A percentile compares a stretch with the other conserved stretches of the same genome.
These are phyloP conservation scores for Olyra latifolia DNA, from an alignment of 176 grass and related monocot genomes.

Conservation along the genomic window DNA sequence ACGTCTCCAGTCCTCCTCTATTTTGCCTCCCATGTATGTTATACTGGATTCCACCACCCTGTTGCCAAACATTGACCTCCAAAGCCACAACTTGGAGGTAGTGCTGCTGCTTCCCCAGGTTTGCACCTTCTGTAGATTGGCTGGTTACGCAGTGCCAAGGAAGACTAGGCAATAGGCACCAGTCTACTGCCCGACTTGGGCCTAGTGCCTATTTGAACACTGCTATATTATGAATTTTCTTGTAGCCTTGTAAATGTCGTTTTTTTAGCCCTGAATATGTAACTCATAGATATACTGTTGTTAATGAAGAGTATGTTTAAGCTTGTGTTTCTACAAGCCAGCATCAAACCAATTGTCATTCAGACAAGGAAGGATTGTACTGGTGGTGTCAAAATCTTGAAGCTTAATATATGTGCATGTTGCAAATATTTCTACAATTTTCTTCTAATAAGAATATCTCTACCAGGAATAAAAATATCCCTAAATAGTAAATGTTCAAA, in stretches of 20 bases:
- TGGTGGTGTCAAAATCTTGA: neutral
- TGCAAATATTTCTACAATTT: slow-evolving; percentile 1
- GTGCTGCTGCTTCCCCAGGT: too few species aligned
- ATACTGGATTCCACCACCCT: too few species aligned
- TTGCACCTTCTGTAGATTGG: too few species aligned
- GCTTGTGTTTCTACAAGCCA: neutral
- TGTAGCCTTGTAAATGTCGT: neutral
- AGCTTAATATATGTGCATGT: neutral
- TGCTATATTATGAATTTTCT: neutral
- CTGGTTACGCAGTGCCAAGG: too few species aligned
- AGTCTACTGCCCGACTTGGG: too few species aligned
- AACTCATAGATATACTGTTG: neutral
- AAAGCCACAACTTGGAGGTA: too few species aligned
- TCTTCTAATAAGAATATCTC: too few species aligned
- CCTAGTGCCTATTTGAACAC: too few species aligned
- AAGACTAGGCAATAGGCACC: too few species aligned
- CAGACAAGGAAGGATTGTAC: neutral
- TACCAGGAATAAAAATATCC: neutral
- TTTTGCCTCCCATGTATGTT: too few species aligned
- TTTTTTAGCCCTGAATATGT: neutral
- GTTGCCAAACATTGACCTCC: too few species aligned
- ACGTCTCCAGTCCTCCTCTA: too few species aligned
- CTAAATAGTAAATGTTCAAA: neutral
- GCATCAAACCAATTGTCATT: neutral
- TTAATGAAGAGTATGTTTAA: neutral